A percentile compares a stretch with the other conserved stretches of the same genome.
Evolutionary conservation across 1,284 basidiomycete genomes (phyloP).

Genomic region (Marasmius oreades): DNA sequence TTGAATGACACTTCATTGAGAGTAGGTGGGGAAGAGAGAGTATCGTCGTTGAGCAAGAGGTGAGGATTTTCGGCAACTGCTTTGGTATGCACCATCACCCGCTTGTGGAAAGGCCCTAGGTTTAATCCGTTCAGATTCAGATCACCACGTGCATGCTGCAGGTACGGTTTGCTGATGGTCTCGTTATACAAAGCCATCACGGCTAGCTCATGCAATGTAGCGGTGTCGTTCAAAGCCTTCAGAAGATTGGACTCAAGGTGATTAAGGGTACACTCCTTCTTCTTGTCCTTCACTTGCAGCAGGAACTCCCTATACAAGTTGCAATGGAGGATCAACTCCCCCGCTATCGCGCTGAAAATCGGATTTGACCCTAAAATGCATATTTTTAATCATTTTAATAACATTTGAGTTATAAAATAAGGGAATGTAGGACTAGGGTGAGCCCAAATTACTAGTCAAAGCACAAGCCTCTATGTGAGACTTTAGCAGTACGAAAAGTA

Average conservation of each 20-base stretch:
- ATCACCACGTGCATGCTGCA: slow-evolving; percentile 12
- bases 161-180: slow-evolving; percentile 19
- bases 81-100: slow-evolving; percentile 7
- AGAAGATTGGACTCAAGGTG: slow-evolving; percentile 35
- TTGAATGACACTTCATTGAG: slow-evolving; percentile 5
- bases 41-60: background rate
- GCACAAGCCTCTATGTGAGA: too few relatives aligned
- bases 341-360: too few relatives aligned
- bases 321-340: slow-evolving; percentile 21
- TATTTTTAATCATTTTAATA: too few relatives aligned
- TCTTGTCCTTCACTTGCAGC: slow-evolving; percentile 21
- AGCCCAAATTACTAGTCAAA: too few relatives aligned
- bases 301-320: slow-evolving; percentile 22
- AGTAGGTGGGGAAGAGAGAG: background rate
- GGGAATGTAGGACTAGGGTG: too few relatives aligned
- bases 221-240: slow-evolving; percentile 25
- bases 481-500: too few relatives aligned
- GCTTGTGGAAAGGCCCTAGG: slow-evolving; percentile 14
- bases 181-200: slow-evolving; percentile 27
- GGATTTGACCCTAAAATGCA: too few relatives aligned
- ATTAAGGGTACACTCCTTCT: slow-evolving; percentile 21
- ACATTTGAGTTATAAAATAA: too few relatives aligned
- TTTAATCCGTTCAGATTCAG: slow-evolving; percentile 12
- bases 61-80: slow-evolving; percentile 8
- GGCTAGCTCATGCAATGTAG: slow-evolving; percentile 34